Base-by-base conservation (phyloP, 352 stramenopile species). In the Phytophthora hybrid region DNA sequence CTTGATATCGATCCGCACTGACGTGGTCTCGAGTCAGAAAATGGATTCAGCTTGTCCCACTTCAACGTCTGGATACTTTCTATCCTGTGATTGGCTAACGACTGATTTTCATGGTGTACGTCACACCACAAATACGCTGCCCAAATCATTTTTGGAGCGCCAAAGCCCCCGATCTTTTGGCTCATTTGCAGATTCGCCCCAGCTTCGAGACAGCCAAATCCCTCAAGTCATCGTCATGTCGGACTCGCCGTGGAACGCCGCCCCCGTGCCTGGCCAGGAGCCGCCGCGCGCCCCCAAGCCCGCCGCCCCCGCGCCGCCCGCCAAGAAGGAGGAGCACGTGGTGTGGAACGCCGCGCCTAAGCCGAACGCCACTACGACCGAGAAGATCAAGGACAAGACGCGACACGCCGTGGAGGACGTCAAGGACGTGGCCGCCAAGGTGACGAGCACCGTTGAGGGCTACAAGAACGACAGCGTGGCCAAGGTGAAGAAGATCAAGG, bases 391-490 rank as follows among this genome's bases (percentile, higher is more conserved):
- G 66, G 79, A 85, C 71, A 82, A 85, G 74, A 74, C 73, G 65
- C 67, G 73, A 18, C 62, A 80, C 70, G 71, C 59, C 47, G 76
- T 82, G 26, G 80, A 87, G 71, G 79, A 82, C 56, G 54, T 77
- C 21, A 82, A 87, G 72, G 81, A 87, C 66, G 62, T 84, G 23
- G 71, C 73, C 18, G 71, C 74, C 53, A 79, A 87, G 69, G 69
- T 84, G 26, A 77, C 75, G 32, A 82, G 73, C 66, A 81, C 69
- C 67, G 74, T 91, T 13, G 83, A 90, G 65, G 81, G 84, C 58
- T 93, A 93, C 83, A 81, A 89, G 64, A 91, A 89, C 64, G 82
- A 87, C 58, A 93, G 86, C 47, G 80, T 93, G 29, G 79, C 77
- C 44, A 87, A 89, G 77, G 73, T 81, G 31, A 88, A 90, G 80